phyloP scores from a whole-genome alignment of 768 basidiomycete genomes.

The Hericium rajendrae region DNA sequence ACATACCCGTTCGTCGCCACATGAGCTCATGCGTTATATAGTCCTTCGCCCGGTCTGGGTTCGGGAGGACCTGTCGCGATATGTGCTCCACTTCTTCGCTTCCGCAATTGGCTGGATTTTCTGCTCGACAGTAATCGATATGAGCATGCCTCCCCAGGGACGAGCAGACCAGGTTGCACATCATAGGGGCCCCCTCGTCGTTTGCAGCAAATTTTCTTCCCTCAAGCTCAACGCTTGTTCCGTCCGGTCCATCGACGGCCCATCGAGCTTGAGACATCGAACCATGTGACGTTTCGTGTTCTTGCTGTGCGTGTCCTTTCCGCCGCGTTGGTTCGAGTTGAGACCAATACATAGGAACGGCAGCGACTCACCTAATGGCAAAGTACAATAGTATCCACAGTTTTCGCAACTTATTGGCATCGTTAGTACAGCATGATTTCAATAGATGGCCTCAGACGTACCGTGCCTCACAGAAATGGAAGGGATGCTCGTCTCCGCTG shows the following conservation, averaged over 20 bases:
- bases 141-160: constrained; percentile 49
- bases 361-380: constrained; percentile 36
- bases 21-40: constrained; percentile 41
- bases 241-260: constrained; percentile 45
- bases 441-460: constrained; percentile 10
- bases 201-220: constrained; percentile 44
- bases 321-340: neutral
- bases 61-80: constrained; percentile 30
- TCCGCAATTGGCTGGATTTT: constrained; percentile 27
- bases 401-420: constrained; percentile 32
- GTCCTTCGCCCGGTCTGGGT: constrained; percentile 41
- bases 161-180: constrained; percentile 49
- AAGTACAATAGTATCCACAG: constrained; percentile 50
- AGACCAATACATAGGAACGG: neutral
- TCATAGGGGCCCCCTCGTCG: constrained; percentile 53
- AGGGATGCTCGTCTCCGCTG: constrained; percentile 30
- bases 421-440: neutral
- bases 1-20: constrained; percentile 48
- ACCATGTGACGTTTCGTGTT: constrained; percentile 55
- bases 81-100: constrained; percentile 40
- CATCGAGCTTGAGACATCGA: constrained; percentile 52
- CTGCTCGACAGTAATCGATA: constrained; percentile 44
- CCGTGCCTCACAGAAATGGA: constrained; percentile 48
- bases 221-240: constrained; percentile 37
- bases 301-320: constrained; percentile 47